Base-by-base conservation (phyloP, 352 stramenopile species). In the Phytophthora crassamura region DNA sequence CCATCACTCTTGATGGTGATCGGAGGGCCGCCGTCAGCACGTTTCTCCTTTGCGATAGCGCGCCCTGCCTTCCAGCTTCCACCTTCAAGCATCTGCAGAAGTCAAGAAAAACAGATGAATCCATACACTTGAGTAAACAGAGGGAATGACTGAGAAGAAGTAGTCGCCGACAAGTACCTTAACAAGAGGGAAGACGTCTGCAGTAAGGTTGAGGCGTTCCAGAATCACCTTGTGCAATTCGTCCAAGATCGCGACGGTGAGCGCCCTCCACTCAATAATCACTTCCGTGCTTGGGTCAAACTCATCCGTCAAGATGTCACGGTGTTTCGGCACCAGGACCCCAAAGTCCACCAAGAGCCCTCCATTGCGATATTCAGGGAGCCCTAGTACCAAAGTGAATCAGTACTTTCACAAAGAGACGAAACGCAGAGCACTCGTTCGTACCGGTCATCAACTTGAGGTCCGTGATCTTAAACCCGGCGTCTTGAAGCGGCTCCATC, bases 1-100 rank as follows among this genome's bases (percentile, higher is more conserved):
- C 88, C 86, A 49, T 96, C 88, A 67, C 88, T 96, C 53, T 93
- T 86, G 64, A 96, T 96, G 49, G 79, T 81, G 51, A 96, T 94
- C 35, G 88, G 88, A 9, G 88, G 86, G 2, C 82, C 84, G 12
- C 86, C 80, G 30, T 88, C 78, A 1, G 82, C 67, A 16, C 86
- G 77, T 62, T 90, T 89, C 59, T 85, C 78, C 66, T 92, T 94
- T 22, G 88, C 88, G 59, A 94, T 91, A 30, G 89, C 67, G 14
- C 88, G 83, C 2, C 88, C 88, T 18, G 86, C 86, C 62, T 94
- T 96, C 88, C 88, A 96, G 38, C 79, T 96, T 12, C 88, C 88
- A 28, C 85, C 84, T 78, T 96, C 88, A 4, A 96, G 80, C 81
- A 92, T 90, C 81, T 91, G 53, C 14, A 46, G 10, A 15, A 30